Base-by-base conservation (phyloP, 495 filamentous ascomycete genomes). In the Penicillium psychrofluorescens region DNA sequence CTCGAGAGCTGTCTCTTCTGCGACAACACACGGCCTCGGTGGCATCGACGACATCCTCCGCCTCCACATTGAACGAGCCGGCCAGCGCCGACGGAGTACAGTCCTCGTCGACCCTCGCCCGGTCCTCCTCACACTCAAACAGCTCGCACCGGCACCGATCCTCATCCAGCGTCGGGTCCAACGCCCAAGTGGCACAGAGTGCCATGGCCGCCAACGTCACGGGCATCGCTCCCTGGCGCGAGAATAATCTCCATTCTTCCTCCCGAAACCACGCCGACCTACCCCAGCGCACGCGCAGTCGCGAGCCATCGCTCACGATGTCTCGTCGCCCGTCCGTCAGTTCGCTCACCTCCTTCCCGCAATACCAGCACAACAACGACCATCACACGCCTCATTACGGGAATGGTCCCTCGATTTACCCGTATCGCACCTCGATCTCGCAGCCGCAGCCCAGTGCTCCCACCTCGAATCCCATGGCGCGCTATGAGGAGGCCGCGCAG, bases 1-100 rank as follows among this genome's bases (percentile, higher is more conserved):
- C 87, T 2, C 81, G 90, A 43, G 90, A 96, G 55, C 81, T 96
- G 38, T 77, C 80, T 10, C 61, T 82, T 33, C 81, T 95, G 34
- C 84, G 90, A 44, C 83, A 87, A 35, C 84, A 87, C 49, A 88
- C 88, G 51, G 81, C 85, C 11, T 90, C 85, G 10, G 86, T 88
- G 29, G 81, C 81, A 40, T 92, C 88, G 10, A 92, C 87, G 15
- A 61, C 84, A 14, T 94, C 88, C 9, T 88, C 86, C 13, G 76
- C 83, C 12, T 86, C 83, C 29, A 70, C 78, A 22, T 69, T 83
- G 44, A 66, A 80, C 22, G 78, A 79, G 11, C 51, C 71, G 6
- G 0, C 22, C 4, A 22, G 22, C 29, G 64, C 69, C 15, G 72
- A 77, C 33, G 59, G 64, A 1, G 33, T 55, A 4, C 72, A 71